Evolutionary conservation across 495 filamentous ascomycete genomes (phyloP), one percentile per base, ranked within the genome.

Genomic region (Daldinia vernicosa): DNA sequence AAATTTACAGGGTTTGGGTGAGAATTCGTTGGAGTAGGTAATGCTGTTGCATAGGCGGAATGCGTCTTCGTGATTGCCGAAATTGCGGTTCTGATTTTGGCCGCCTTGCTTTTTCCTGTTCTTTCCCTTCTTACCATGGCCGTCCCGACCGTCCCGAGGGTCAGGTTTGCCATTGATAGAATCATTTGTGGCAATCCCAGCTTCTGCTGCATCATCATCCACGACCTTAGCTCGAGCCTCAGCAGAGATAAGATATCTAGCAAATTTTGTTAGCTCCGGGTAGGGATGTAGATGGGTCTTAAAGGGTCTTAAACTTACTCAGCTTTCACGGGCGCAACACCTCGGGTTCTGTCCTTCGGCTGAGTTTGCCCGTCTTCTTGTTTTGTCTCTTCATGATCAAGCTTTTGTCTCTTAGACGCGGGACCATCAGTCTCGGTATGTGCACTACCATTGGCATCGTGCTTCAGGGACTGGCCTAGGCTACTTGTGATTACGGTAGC

Each of bases 21-120:
- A 92, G 74, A 94, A 95, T 76, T 98, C 93, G 24, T 89, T 83
- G 28, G 77, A 84, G 69, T 83, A 86, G 7, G 84, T 85, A 63
- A 91, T 82, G 37, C 86, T 92, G 55, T 87, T 86, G 80, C 95
- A 99, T 4, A 99, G 85, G 40, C 87, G 88, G 33, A 95, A 83
- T 11, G 85, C 87, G 78, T 99, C 95, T 47, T 87, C 85, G 17
- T 92, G 94, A 45, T 78, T 87, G 47, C 94, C 95, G 75, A 97
- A 99, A n/a, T 86, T 87, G 57, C 95, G 88, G 69, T 86, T 88
- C 67, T 88, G 94, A 75, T 99, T 98, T 77, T 98, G 95, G 28
- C 95, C 93, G 45, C 85, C 85, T 72, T 91, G 90, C 75, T 90
- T 90, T 75, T 89, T 88, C 68, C 70, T 55, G 17, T 88, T 89